Base-by-base conservation (phyloP, 805 yeast genomes). In the Metschnikowia dekortorum region DNA sequence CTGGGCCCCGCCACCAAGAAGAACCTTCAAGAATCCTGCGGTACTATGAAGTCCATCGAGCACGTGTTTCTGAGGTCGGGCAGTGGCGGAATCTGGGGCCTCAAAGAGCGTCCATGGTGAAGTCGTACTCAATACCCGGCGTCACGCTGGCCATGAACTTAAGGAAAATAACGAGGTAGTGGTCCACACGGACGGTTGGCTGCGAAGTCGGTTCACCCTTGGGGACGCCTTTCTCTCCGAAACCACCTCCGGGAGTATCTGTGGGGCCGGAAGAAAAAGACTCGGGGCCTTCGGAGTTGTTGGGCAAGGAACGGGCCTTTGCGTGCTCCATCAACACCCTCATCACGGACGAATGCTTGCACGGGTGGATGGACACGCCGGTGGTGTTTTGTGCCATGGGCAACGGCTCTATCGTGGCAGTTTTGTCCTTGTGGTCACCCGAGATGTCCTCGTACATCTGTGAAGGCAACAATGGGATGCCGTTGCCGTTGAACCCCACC, bases 111-210 rank as follows among this genome's bases (percentile, higher is more conserved):
- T 90, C 91, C 97, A 92, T 94, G n/a, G 99, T 94, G 65, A 90
- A 90, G 61, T 94, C 99, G 67, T 92, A 95, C 70, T 92, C 96
- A 50, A 94, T 91, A 14, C 97, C 96, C 0, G 99, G 99, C 1
- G 96, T 91, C 8, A 94, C 98, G 71, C 97, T 89, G 8, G 97
- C 87, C 44, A 94, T 92, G 63, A 94, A 94, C 69, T 94, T 94
- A 61, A 94, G 76, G 66, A 94, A 94, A 13, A 92, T 85, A 35
- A 94, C 77, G 56, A 94, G 70, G 64, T 94, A 94, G 64, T 91
- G 97, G 65, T 94, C 98, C 1, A 86, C 97, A 31, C 96, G 76
- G 7, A 92, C 75, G 6, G 28, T 73, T 8, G 34, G 34, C 11
- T 33, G 22, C 22, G 5, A 22, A 22, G 22, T 22, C 1, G 5